Base-by-base conservation (phyloP, 2,329 filamentous ascomycete species). In the Aureobasidium uvarum region DNA sequence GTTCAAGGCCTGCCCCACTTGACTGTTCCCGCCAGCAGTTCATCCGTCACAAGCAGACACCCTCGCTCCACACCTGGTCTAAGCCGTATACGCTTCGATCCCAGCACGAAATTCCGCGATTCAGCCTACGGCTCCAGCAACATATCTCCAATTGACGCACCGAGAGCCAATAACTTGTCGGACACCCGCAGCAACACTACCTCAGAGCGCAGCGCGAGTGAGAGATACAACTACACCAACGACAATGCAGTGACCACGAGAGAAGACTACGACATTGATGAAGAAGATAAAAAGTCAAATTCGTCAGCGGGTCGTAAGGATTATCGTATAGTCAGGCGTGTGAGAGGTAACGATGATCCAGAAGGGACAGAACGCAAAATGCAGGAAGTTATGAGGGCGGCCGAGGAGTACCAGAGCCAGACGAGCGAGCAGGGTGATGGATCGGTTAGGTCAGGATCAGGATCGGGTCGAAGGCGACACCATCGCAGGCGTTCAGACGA, bases 401-500 rank as follows among this genome's bases (percentile, higher is more conserved):
- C 60, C 14, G 51, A 45, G 25, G 60, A 63, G 1, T 54, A 63
- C 14, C 60, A 63, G 38, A 54, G 48, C 20, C 60, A 54, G 38
- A 43, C 48, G 20, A 54, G 60, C 39, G 60, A 52, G 25, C 43
- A n/a, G 14, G 46, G 43, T 7, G 45, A 51, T 18, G 48, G 60
- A 33, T 63, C 60, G 5, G 48, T 60, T 3, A 25, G 31, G 2
- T 58, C 43, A 3, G 33, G 16, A 1, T 52, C 60, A 18, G 48
- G 38, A 20, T 41, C 59, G 5, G 18, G 59, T 31, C 18, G 36
- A 5, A 38, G 60, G 10, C 46, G 38, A 33, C 46, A 48, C 18
- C 36, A 38, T 13, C 16, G 38, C 8, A 36, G 33, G 10, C 60
- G 25, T 41, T 63, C 60, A 68, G 16, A 69, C 68, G 28, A 69